Evolutionary conservation across 768 basidiomycete genomes (phyloP).

Genomic region (Cystobasidium tubakii): DNA sequence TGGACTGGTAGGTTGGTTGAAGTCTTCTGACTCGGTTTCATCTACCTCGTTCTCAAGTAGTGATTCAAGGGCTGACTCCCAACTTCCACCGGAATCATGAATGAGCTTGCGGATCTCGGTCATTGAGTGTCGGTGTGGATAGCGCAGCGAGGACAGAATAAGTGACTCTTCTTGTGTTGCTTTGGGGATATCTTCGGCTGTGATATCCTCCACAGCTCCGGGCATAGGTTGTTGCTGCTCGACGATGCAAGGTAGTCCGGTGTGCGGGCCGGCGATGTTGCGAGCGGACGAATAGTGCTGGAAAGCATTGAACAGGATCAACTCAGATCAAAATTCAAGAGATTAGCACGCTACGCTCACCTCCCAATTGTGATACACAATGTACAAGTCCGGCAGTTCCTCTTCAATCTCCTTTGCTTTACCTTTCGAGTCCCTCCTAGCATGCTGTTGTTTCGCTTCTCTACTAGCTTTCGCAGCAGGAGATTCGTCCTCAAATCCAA

Average conservation of each 20-base stretch:
- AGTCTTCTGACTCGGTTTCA: slow-evolving; percentile 30
- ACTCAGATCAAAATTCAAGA: background rate
- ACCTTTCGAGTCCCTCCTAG: slow-evolving; percentile 33
- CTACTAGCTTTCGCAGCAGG: slow-evolving; percentile 32
- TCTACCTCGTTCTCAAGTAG: slow-evolving; percentile 32
- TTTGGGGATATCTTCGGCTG: background rate
- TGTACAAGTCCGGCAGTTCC: slow-evolving; percentile 57
- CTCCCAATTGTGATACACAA: slow-evolving; percentile 70
- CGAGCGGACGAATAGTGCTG: slow-evolving; percentile 93
- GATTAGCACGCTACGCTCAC: background rate
- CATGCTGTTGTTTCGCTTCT: slow-evolving; percentile 11
- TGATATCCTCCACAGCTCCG: background rate
- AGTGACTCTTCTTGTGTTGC: slow-evolving; percentile 36
- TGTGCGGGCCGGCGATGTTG: slow-evolving; percentile 74
- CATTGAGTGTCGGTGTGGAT: slow-evolving; percentile 30
- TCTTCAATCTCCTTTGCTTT: slow-evolving; percentile 35
- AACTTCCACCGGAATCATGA: slow-evolving; percentile 25
- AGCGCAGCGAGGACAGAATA: slow-evolving; percentile 33
- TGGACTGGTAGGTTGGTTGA: slow-evolving; percentile 21
- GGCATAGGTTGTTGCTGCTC: slow-evolving; percentile 15
- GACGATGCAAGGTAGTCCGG: slow-evolving; percentile 53
- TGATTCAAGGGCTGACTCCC: slow-evolving; percentile 34
- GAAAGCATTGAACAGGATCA: slow-evolving; percentile 53
- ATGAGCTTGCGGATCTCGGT: slow-evolving; percentile 36
- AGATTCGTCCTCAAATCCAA: slow-evolving; percentile 55